These are phyloP conservation scores for Drechslerella stenobrocha DNA, from an alignment of 2,329 filamentous ascomycete species.

Conservation along the genomic window DNA sequence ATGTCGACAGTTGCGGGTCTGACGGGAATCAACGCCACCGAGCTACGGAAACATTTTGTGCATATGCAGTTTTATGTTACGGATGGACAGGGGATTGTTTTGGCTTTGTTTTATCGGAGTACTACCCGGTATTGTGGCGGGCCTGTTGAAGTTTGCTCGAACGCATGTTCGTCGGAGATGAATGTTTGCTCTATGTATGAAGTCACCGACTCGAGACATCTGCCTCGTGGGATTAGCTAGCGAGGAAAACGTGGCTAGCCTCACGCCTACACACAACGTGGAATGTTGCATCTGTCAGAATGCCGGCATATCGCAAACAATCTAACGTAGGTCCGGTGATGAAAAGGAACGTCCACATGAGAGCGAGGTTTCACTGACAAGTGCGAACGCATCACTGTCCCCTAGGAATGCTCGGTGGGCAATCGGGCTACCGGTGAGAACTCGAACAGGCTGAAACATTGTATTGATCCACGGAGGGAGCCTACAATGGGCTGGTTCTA, in stretches of 20 bases:
- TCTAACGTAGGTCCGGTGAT: background rate
- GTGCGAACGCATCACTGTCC: no score
- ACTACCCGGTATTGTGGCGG: background rate
- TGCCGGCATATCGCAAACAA: background rate
- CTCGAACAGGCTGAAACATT: no score
- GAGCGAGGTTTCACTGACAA: background rate
- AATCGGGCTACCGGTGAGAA: no score
- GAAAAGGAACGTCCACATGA: background rate
- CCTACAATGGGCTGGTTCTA: no score
- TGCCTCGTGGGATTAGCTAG: slow-evolving; percentile 39
- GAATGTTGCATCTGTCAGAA: background rate
- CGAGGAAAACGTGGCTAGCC: slow-evolving; percentile 35
- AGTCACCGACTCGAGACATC: slow-evolving; percentile 15
- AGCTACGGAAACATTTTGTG: background rate
- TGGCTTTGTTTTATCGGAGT: background rate
- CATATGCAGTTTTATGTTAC: background rate
- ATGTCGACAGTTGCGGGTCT: no score
- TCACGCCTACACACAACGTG: slow-evolving; percentile 2
- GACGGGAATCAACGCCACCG: no score
- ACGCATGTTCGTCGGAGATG: slow-evolving; percentile 36
- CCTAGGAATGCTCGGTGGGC: no score
- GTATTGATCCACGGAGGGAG: no score
- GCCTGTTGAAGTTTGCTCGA: slow-evolving; percentile 27
- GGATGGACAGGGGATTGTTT: background rate
- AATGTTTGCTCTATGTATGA: slow-evolving; percentile 43